phyloP scores from a whole-genome alignment of 2,329 filamentous ascomycete species.

The Apiospora arundinis region DNA sequence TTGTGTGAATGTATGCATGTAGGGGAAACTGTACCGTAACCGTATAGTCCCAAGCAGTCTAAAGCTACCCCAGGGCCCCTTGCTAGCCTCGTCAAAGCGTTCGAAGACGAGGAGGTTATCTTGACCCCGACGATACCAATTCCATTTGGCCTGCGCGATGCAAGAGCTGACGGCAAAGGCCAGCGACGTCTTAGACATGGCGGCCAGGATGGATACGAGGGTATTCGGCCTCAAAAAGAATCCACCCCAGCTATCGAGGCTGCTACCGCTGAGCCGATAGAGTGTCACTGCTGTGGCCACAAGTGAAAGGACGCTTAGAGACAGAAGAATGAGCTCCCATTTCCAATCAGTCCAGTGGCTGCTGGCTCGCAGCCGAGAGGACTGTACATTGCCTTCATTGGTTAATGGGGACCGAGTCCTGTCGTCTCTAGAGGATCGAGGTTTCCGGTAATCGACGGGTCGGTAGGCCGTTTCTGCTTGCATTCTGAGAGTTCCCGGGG shows the following conservation, averaged over 20 bases:
- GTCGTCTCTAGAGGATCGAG: background rate
- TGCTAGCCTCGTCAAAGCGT: conserved; percentile 23
- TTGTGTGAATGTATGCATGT: too few relatives aligned
- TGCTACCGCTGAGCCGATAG: background rate
- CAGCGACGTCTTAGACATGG: background rate
- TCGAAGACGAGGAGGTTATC: conserved; percentile 19
- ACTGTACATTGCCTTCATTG: background rate
- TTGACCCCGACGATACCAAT: conserved; percentile 17
- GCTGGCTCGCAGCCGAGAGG: background rate
- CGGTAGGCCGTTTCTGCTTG: background rate
- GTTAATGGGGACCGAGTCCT: background rate
- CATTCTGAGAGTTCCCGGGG: background rate
- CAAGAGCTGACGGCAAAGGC: conserved; percentile 22
- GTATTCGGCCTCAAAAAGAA: conserved; percentile 17
- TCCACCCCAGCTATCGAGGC: background rate
- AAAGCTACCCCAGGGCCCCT: conserved; percentile 21
- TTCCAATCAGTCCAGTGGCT: background rate
- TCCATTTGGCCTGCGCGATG: conserved; percentile 22
- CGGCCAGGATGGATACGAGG: conserved; percentile 19
- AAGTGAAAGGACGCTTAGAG: background rate
- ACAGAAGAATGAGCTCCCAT: background rate
- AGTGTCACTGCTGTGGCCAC: background rate
- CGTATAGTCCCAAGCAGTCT: background rate
- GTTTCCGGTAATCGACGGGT: background rate
- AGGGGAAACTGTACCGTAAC: background rate